Percentiles rank a stretch among this genome's conserved stretches.
Evolutionary conservation across 768 basidiomycete species (phyloP).

Genomic region (Tricholoma sp.): DNA sequence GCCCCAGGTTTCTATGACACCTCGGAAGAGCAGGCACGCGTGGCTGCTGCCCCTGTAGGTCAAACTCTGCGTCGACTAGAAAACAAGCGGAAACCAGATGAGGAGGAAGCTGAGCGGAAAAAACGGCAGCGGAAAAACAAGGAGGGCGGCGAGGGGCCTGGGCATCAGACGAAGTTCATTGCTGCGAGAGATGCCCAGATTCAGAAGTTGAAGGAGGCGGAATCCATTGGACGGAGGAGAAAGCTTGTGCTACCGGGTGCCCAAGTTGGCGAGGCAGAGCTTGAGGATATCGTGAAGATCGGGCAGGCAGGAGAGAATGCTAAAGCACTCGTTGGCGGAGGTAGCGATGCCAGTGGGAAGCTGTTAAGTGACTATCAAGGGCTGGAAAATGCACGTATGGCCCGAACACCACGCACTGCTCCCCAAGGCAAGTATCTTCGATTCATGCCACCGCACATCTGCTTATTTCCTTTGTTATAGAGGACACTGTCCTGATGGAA

Average conservation of each 20-base stretch:
- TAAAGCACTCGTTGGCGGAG: conserved; percentile 76
- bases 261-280: conserved; percentile 90
- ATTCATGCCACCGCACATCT: not conserved
- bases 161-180: conserved; percentile 88
- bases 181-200: conserved; percentile 98
- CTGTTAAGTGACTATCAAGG: conserved; percentile 92
- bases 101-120: conserved; percentile 89
- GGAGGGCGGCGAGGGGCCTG: conserved; percentile 50
- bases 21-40: conserved; percentile 85
- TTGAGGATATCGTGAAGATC: conserved; percentile 99
- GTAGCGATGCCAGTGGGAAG: conserved; percentile 79
- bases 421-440: conserved; percentile 75
- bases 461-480: conserved; percentile 34
- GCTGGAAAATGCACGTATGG: conserved; percentile 83
- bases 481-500: conserved; percentile 92
- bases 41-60: conserved; percentile 85
- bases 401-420: conserved; percentile 90
- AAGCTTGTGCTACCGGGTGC: conserved; percentile 82
- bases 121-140: conserved; percentile 75
- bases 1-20: conserved; percentile 97
- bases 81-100: conserved; percentile 91
- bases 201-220: conserved; percentile 95
- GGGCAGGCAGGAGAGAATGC: conserved; percentile 90
- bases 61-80: conserved; percentile 89
- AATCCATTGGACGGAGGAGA: conserved; percentile 85